A percentile compares a stretch with the other conserved stretches of the same genome.
Conservation (phyloP, 495 filamentous ascomycete species). For the Aspergillus hancockii region DNA sequence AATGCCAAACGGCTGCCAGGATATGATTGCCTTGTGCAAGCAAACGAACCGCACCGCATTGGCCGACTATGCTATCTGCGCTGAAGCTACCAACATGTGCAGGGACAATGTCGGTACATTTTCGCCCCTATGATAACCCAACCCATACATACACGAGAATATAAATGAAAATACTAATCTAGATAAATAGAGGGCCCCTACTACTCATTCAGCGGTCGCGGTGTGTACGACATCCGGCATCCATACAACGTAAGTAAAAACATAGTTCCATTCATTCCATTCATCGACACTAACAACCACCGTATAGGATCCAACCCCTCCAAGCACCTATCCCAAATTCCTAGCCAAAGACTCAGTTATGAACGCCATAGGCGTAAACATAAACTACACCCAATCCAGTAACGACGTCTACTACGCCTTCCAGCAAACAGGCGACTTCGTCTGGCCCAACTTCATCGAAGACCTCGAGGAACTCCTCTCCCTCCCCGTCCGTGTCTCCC, state of each 20-base stretch:
- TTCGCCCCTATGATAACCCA: constrained; percentile 8
- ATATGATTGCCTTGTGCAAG: constrained; percentile 52
- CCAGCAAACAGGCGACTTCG: constrained; percentile 48
- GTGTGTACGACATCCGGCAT: constrained; percentile 64
- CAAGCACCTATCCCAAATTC: constrained; percentile 59
- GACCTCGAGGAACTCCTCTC: constrained; percentile 54
- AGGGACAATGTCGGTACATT: constrained; percentile 42
- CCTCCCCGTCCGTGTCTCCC: constrained; percentile 60
- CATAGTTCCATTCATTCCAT: constrained; percentile 13
- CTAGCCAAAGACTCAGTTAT: constrained; percentile 60
- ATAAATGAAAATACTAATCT: constrained; percentile 13
- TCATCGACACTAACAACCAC: constrained; percentile 25
- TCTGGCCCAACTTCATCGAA: constrained; percentile 51
- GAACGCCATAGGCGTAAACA: constrained; percentile 59
- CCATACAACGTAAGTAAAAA: constrained; percentile 38
- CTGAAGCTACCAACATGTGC: constrained; percentile 43
- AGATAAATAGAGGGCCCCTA: constrained; percentile 36
- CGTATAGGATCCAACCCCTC: constrained; percentile 60
- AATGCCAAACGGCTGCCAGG: constrained; percentile 61
- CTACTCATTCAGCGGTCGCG: constrained; percentile 38
- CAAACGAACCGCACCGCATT: constrained; percentile 43
- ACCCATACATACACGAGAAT: constrained; percentile 13
- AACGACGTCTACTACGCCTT: constrained; percentile 56
- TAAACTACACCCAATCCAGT: constrained; percentile 65
- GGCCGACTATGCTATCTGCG: constrained; percentile 41